phyloP scores from a whole-genome alignment of 1,284 basidiomycete species.

The Papiliotrema flavescens region DNA sequence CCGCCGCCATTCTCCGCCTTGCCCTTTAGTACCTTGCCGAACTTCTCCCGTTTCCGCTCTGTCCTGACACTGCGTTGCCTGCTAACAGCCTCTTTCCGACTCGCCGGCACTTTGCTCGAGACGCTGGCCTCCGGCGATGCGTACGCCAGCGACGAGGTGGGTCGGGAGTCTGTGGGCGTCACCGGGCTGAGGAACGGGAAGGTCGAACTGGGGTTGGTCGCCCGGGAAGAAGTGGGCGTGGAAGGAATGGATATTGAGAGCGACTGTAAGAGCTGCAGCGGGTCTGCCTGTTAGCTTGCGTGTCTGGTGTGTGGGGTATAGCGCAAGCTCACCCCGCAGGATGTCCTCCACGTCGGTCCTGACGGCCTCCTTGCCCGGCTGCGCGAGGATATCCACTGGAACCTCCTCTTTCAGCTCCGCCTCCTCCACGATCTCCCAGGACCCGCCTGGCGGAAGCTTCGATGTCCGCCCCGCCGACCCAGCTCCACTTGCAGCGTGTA shows the following conservation, averaged over 20 bases:
- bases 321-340: slow-evolving; percentile 59
- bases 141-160: slow-evolving; percentile 14
- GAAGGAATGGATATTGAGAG: slow-evolving; percentile 28
- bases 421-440: slow-evolving; percentile 46
- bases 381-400: slow-evolving; percentile 30
- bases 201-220: slow-evolving; percentile 25
- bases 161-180: slow-evolving; percentile 25
- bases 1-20: slow-evolving; percentile 28
- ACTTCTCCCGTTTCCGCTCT: slow-evolving; percentile 44
- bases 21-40: slow-evolving; percentile 37
- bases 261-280: slow-evolving; percentile 50
- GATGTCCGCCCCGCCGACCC: slow-evolving; percentile 5
- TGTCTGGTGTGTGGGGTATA: neutral
- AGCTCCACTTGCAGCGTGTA: neutral
- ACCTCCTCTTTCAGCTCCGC: slow-evolving; percentile 22
- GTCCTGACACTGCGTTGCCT: slow-evolving; percentile 60
- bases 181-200: slow-evolving; percentile 33
- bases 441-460: slow-evolving; percentile 41
- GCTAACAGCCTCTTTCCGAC: slow-evolving; percentile 49
- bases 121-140: slow-evolving; percentile 5
- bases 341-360: slow-evolving; percentile 68
- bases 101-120: slow-evolving; percentile 9
- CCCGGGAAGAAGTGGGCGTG: slow-evolving; percentile 14
- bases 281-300: slow-evolving; percentile 52
- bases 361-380: slow-evolving; percentile 52